A percentile compares a stretch with the other conserved stretches of the same genome.
phyloP scores from a whole-genome alignment of 2,329 filamentous ascomycete genomes.

The Grosmannia penicillata region DNA sequence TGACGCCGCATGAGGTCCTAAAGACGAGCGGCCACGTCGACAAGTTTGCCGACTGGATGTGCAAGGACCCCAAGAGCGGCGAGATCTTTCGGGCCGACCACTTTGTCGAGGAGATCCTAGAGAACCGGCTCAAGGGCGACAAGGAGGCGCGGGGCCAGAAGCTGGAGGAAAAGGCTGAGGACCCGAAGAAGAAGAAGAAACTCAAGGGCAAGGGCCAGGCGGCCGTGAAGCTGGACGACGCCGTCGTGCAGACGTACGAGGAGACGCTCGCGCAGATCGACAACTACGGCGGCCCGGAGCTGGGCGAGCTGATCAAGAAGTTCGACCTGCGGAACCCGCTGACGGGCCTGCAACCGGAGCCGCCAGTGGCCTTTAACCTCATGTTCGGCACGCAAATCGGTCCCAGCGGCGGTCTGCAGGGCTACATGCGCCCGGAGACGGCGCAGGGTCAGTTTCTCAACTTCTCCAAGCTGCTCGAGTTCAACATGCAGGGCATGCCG shows the following conservation, averaged over 20 bases:
- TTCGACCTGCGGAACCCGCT: slow-evolving; percentile 81
- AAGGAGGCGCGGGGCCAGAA: slow-evolving; percentile 67
- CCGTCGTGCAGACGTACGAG: slow-evolving; percentile 77
- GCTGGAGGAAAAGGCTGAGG: slow-evolving; percentile 54
- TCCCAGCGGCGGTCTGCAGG: slow-evolving; percentile 68
- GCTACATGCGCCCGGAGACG: slow-evolving; percentile 84
- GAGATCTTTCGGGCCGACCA: slow-evolving; percentile 95
- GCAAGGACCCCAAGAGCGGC: slow-evolving; percentile 93
- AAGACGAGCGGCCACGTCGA: slow-evolving; percentile 96
- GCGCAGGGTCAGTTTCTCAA: slow-evolving; percentile 97
- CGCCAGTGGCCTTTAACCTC: slow-evolving; percentile 87
- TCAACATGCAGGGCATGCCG: slow-evolving; percentile 89
- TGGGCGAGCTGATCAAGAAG: slow-evolving; percentile 79
- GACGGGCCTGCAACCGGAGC: slow-evolving; percentile 60
- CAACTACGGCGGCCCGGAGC: slow-evolving; percentile 79
- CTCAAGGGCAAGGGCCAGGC: slow-evolving; percentile 74
- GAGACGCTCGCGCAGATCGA: slow-evolving; percentile 85
- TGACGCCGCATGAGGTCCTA: slow-evolving; percentile 85
- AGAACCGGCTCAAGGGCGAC: slow-evolving; percentile 74
- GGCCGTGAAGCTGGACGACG: slow-evolving; percentile 75
- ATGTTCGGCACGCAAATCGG: slow-evolving; percentile 98
- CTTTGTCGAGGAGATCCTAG: slow-evolving; percentile 86
- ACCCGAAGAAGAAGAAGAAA: slow-evolving; percentile 53
- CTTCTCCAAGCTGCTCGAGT: slow-evolving; percentile 84
- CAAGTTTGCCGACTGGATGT: slow-evolving; percentile 98